Base-by-base conservation (phyloP, 192 early-diverging fungal species). In the Coemansia sp. region DNA sequence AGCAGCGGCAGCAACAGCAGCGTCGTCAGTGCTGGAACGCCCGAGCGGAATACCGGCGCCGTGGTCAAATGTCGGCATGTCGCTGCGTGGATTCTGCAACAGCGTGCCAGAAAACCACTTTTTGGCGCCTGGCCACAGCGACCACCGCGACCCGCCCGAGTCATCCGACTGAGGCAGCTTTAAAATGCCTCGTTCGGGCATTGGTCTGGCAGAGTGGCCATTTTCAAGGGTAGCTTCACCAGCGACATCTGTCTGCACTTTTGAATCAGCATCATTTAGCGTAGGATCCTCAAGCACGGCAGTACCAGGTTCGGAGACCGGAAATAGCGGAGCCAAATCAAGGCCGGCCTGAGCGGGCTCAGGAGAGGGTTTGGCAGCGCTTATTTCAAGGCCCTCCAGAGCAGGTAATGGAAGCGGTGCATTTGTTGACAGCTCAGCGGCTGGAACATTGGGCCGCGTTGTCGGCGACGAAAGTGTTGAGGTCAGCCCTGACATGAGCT, bases 401-500 rank as follows among this genome's bases (percentile, higher is more conserved):
- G 32, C 32, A 8, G 6, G 32, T 6, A 32, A 32, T 32, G 32
- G 32, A 5, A 32, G 15, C 47, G 3, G 47, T 15, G 17, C 47
- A 19, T 25, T 11, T 50, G 19, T 25, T 25, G 53, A 27, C n/a
- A 23, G 55, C 7, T 6, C 29, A 54, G 25, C 37, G n/a, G 43
- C 21, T 39, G 24, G 45, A 2, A 35, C 2, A 29, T 10, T 59
- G 47, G 22, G 15, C 43, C 22, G 35, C 15, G n/a, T 14, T 17
- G 32, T 19, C 23, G 35, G 55, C 48, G 49, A 55, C 19, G 76
- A 69, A 12, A 79, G 56, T 9, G 43, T 64, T 17, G 71, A 69
- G 32, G 76, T 79, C 35, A 79, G 68, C 29, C 72, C 76, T 22
- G 56, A 62, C 71, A 74, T 79, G 6, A 79, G 76, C 72, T 79